phyloP scores from a whole-genome alignment of 164 flowering plant species.

The Tetracentron sinense region DNA sequence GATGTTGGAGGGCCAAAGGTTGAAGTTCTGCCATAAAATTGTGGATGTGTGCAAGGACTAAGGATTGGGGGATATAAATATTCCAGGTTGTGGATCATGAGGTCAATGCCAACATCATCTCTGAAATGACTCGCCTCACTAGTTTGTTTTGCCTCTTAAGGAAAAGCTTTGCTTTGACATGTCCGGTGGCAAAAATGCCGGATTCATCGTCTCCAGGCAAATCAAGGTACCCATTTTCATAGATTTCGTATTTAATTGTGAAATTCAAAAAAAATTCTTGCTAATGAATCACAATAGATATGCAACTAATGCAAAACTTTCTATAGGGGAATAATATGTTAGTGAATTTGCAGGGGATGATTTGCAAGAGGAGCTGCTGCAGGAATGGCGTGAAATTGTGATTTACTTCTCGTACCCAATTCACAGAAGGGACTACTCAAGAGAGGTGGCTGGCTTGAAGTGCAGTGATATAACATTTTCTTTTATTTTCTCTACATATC shows the following conservation, averaged over 20 bases:
- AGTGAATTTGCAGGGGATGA: background rate
- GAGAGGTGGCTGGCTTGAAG: conserved; percentile 29
- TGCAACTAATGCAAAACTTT: too few relatives aligned
- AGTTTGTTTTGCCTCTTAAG: conserved; percentile 10
- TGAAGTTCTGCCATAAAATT: conserved; percentile 11
- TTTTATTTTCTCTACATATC: too few relatives aligned
- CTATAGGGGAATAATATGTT: background rate
- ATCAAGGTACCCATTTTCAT: conserved; percentile 2
- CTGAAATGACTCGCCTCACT: conserved; percentile 11
- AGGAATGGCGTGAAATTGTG: conserved; percentile 13
- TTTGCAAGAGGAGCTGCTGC: conserved; percentile 6
- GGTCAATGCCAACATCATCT: conserved; percentile 6
- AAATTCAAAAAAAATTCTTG: too few relatives aligned
- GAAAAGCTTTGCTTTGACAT: conserved; percentile 18
- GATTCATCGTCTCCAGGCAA: conserved; percentile 19
- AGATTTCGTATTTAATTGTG: too few relatives aligned
- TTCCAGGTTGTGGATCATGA: conserved; percentile 20
- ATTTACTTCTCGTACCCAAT: conserved; percentile 12
- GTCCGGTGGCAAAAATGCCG: conserved; percentile 20
- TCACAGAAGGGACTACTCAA: background rate
- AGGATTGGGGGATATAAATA: too few relatives aligned
- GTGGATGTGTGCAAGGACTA: conserved; percentile 15
- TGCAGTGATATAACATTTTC: too few relatives aligned
- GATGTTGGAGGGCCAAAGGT: background rate
- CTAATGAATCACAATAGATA: too few relatives aligned